Conservation (phyloP, 148 eudicot species). For the Drosera capensis region DNA sequence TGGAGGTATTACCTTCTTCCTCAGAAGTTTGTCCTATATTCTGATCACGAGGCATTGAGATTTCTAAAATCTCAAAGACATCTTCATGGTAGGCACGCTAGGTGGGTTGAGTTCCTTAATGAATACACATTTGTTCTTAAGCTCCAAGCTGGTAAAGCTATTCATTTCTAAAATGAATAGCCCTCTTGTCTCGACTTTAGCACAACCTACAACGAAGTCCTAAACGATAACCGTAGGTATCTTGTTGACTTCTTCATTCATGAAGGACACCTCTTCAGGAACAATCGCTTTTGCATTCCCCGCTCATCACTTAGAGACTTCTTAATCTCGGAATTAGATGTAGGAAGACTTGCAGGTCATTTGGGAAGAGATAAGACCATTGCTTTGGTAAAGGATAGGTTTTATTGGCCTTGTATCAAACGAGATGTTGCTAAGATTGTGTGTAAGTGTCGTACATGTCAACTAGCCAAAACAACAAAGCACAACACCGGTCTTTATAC, state of each 20-base stretch:
- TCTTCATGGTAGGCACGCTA: background rate
- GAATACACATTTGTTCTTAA: background rate
- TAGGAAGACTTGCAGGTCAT: background rate
- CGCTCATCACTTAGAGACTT: background rate
- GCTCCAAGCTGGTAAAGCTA: background rate
- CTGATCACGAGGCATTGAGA: background rate
- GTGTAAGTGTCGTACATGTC: background rate
- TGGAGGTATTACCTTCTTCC: no score
- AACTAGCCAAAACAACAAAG: background rate
- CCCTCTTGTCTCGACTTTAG: background rate
- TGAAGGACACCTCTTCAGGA: background rate
- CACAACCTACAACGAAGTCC: no score
- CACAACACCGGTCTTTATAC: background rate
- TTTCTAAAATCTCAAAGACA: background rate
- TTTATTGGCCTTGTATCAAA: background rate
- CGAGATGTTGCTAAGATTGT: background rate
- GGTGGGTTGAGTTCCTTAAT: background rate
- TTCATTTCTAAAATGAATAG: background rate
- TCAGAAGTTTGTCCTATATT: background rate
- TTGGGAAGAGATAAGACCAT: background rate
- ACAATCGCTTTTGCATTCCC: background rate
- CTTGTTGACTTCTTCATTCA: background rate
- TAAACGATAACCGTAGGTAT: background rate
- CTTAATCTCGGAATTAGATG: background rate
- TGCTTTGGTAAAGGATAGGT: background rate